A percentile compares a stretch with the other conserved stretches of the same genome.
phyloP scores from a whole-genome alignment of 2,329 filamentous ascomycete genomes.

The Aotearoamyces nothofagi region DNA sequence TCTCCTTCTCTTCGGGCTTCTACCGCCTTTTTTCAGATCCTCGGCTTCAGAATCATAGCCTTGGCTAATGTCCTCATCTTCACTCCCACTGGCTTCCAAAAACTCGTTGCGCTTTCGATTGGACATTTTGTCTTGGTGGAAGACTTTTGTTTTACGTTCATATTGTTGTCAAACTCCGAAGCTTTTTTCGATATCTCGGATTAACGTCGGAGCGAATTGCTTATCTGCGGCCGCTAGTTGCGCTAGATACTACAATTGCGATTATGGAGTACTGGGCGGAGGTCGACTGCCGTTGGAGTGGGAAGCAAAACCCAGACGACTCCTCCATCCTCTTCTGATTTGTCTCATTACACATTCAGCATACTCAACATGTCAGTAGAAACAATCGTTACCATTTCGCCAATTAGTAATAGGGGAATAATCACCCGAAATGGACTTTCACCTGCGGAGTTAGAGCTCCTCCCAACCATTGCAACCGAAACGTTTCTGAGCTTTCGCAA shows the following conservation, averaged over 20 bases:
- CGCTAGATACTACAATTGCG: no score
- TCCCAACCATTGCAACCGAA: slow-evolving; percentile 57
- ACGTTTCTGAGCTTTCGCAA: slow-evolving; percentile 67
- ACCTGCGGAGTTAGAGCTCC: slow-evolving; percentile 48
- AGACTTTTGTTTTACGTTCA: no score
- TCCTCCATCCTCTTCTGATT: slow-evolving; percentile 7
- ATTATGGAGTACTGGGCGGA: no score
- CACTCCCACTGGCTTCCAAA: slow-evolving; percentile 44
- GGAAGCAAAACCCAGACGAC: neutral
- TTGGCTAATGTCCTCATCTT: slow-evolving; percentile 30
- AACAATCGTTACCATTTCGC: slow-evolving; percentile 68
- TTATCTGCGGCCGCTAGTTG: no score
- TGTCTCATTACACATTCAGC: no score
- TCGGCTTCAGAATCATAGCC: slow-evolving; percentile 54
- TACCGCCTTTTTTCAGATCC: slow-evolving; percentile 49
- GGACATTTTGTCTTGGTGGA: slow-evolving; percentile 38
- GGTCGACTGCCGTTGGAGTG: no score
- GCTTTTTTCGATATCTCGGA: no score
- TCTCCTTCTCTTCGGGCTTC: slow-evolving; percentile 48
- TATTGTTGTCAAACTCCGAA: no score
- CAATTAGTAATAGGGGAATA: slow-evolving; percentile 73
- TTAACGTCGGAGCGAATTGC: no score
- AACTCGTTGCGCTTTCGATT: slow-evolving; percentile 59
- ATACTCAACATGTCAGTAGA: slow-evolving; percentile 40
- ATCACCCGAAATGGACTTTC: slow-evolving; percentile 65